These are phyloP conservation scores for Suillus sp. DNA, from an alignment of 768 basidiomycete genomes.

Conservation along the genomic window DNA sequence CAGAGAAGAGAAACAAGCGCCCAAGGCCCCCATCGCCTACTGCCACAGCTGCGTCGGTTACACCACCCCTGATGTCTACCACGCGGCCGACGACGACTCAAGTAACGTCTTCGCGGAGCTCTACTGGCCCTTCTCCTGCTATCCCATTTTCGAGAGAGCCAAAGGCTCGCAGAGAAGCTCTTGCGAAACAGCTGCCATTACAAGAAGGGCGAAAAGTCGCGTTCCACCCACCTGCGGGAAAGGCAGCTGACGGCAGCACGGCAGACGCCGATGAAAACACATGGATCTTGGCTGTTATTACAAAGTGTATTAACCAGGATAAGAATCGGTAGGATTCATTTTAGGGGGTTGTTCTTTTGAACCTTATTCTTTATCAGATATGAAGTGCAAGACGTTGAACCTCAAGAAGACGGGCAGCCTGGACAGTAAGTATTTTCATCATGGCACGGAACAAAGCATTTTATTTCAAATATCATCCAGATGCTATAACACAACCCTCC, in stretches of 20 bases:
- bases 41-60: constrained; percentile 49
- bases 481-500: constrained; percentile 68
- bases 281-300: constrained; percentile 83
- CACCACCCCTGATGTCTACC: constrained; percentile 27
- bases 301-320: constrained; percentile 67
- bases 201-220: constrained; percentile 79
- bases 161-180: constrained; percentile 64
- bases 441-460: not conserved
- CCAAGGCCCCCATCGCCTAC: constrained; percentile 71
- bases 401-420: constrained; percentile 78
- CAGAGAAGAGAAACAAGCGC: constrained; percentile 80
- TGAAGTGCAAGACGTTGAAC: constrained; percentile 84
- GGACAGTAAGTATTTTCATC: constrained; percentile 43
- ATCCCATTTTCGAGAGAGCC: constrained; percentile 63
- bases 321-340: constrained; percentile 57
- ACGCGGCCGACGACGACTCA: constrained; percentile 20
- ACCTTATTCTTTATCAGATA: constrained; percentile 48
- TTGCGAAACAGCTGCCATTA: constrained; percentile 64
- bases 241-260: constrained; percentile 50
- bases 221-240: constrained; percentile 69
- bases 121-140: constrained; percentile 55
- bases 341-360: constrained; percentile 1
- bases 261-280: constrained; percentile 50
- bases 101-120: constrained; percentile 43
- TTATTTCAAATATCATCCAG: constrained; percentile 34